Conservation (phyloP, 148 eudicot species). For the Tetragonia tetragonoides region DNA sequence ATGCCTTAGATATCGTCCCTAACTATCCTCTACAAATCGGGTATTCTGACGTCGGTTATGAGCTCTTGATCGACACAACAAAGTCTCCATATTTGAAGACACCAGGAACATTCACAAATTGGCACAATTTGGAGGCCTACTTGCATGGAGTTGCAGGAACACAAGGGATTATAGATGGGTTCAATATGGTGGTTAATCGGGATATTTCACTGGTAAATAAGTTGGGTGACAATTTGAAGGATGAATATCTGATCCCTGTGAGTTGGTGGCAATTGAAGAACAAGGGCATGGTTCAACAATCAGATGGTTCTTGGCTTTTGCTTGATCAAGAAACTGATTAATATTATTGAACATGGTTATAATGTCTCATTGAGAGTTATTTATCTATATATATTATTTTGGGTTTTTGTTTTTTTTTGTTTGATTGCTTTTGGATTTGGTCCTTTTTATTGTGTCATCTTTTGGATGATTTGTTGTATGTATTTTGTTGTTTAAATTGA, state of each 20-base stretch:
- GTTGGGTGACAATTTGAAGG: constrained; percentile 39
- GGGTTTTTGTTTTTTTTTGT: too few species aligned
- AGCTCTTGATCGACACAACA: constrained; percentile 50
- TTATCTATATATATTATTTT: too few species aligned
- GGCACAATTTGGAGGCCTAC: constrained; percentile 67
- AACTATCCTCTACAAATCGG: constrained; percentile 45
- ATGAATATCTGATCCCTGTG: constrained; percentile 43
- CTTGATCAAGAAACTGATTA: constrained; percentile 48
- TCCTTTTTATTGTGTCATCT: too few species aligned
- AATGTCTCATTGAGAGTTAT: too few species aligned
- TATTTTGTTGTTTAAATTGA: too few species aligned
- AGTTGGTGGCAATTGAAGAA: constrained; percentile 53
- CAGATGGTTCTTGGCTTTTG: constrained; percentile 65
- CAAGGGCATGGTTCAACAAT: constrained; percentile 71
- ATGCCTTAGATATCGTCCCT: constrained; percentile 49
- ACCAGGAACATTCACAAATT: constrained; percentile 41
- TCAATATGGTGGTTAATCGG: constrained; percentile 48
- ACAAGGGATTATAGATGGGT: constrained; percentile 41
- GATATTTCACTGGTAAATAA: constrained; percentile 64
- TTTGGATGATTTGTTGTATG: too few species aligned
- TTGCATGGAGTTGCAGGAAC: constrained; percentile 76
- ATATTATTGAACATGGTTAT: too few species aligned
- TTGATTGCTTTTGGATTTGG: too few species aligned
- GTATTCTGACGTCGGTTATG: constrained; percentile 55
- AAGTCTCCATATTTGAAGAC: constrained; percentile 52